Evolutionary conservation across 2,329 filamentous ascomycete genomes (phyloP).

Genomic region (Pezicula carpinea): DNA sequence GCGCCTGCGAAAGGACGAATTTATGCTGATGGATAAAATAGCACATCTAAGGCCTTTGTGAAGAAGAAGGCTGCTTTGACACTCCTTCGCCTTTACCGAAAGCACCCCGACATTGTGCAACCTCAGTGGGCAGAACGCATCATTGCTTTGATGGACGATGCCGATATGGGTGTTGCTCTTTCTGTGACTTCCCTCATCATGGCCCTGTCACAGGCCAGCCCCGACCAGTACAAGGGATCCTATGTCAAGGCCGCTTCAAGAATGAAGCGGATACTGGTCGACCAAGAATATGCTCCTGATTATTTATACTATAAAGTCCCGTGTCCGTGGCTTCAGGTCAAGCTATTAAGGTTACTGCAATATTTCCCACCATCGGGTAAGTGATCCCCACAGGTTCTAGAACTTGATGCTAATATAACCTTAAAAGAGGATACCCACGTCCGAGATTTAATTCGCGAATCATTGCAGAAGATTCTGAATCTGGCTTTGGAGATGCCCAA

Average conservation of each 20-base stretch:
- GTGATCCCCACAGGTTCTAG: conserved; percentile 22
- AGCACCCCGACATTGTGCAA: conserved; percentile 89
- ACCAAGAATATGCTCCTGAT: conserved; percentile 82
- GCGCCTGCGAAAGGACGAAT: neutral
- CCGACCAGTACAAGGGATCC: conserved; percentile 89
- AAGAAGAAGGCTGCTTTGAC: conserved; percentile 99
- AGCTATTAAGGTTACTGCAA: conserved; percentile 84
- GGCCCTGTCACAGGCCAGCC: conserved; percentile 87
- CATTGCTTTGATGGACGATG: conserved; percentile 97
- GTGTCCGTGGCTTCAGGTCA: conserved; percentile 97
- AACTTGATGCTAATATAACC: conserved; percentile 6
- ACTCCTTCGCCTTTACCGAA: conserved; percentile 87
- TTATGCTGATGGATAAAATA: conserved; percentile 23
- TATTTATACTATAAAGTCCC: conserved; percentile 99
- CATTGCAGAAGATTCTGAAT: conserved; percentile 85
- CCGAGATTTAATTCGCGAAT: conserved; percentile 85
- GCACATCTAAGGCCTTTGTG: conserved; percentile 89
- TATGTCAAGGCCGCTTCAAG: conserved; percentile 91
- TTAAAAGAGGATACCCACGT: conserved; percentile 83
- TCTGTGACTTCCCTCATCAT: conserved; percentile 96
- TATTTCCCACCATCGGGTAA: conserved; percentile 92
- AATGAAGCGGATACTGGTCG: conserved; percentile 84
- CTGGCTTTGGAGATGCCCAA: conserved; percentile 90
- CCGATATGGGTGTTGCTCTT: conserved; percentile 87
- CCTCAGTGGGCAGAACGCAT: conserved; percentile 97